phyloP scores from a whole-genome alignment of 768 basidiomycete species.

The Tulasnella sp. region DNA sequence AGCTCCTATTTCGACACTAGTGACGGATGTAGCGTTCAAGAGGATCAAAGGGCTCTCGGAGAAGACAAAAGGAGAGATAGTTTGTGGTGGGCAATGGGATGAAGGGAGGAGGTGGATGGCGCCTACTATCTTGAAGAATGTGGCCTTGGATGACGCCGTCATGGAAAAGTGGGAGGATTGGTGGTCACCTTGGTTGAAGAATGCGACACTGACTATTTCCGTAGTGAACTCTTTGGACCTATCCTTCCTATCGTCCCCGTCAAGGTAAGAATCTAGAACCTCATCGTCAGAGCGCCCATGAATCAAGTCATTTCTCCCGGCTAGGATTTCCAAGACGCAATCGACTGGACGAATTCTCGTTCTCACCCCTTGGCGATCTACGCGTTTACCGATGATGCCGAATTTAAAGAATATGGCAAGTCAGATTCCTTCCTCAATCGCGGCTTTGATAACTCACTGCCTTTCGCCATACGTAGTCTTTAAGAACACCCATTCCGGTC shows the following conservation, averaged over 20 bases:
- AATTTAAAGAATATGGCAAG: constrained; percentile 32
- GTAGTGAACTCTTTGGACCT: background rate
- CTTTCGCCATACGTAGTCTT: no score
- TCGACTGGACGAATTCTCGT: constrained; percentile 31
- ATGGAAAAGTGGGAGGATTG: constrained; percentile 62
- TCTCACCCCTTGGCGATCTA: constrained; percentile 61
- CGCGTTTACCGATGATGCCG: constrained; percentile 52
- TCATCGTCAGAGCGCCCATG: no score
- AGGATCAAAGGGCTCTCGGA: constrained; percentile 58
- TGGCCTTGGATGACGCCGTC: constrained; percentile 51
- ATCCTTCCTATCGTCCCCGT: background rate
- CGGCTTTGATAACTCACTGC: no score
- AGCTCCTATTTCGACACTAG: constrained; percentile 50
- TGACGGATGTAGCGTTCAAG: constrained; percentile 51
- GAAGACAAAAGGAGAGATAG: constrained; percentile 17
- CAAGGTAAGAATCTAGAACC: no score
- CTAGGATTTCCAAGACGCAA: constrained; percentile 32
- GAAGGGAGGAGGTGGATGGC: constrained; percentile 1
- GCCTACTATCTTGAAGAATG: constrained; percentile 17
- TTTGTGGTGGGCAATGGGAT: background rate
- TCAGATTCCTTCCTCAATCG: no score
- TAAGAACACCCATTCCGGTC: constrained; percentile 53
- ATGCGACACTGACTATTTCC: background rate
- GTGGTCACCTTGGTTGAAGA: background rate
- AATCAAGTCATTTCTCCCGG: no score